Evolutionary conservation across 2,329 filamentous ascomycete species (phyloP).

Genomic region (Pleurostoma richardsiae): DNA sequence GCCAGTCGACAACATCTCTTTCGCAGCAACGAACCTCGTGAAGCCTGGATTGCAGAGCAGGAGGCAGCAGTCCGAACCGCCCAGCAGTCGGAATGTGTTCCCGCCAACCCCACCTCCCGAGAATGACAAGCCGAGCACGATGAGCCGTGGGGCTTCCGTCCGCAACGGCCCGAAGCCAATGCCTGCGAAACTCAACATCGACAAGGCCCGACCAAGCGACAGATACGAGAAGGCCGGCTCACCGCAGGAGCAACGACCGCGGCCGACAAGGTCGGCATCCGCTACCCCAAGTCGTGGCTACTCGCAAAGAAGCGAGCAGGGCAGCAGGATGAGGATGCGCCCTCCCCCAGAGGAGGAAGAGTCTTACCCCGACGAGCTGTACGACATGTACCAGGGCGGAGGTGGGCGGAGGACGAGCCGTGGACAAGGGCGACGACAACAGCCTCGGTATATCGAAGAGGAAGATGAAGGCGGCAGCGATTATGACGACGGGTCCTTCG

Average conservation of each 20-base stretch:
- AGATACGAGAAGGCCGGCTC: constrained; percentile 49
- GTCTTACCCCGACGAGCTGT: constrained; percentile 65
- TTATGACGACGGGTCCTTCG: constrained; percentile 64
- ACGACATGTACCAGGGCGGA: constrained; percentile 52
- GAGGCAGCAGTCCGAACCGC: constrained; percentile 81
- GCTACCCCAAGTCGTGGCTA: constrained; percentile 37
- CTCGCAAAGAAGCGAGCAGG: constrained; percentile 31
- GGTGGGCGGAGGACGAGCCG: constrained; percentile 22
- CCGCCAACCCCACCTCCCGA: constrained; percentile 98
- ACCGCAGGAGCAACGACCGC: constrained; percentile 34
- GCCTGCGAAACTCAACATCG: constrained; percentile 60
- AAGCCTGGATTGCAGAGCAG: constrained; percentile 77
- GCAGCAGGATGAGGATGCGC: constrained; percentile 14
- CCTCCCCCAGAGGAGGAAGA: constrained; percentile 52
- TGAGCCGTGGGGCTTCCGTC: constrained; percentile 55
- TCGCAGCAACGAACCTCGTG: constrained; percentile 87
- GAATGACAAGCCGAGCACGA: constrained; percentile 56
- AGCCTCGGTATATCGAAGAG: constrained; percentile 69
- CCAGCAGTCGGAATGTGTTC: constrained; percentile 74
- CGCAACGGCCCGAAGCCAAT: constrained; percentile 56
- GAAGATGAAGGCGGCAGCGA: constrained; percentile 73
- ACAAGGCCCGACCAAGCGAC: constrained; percentile 45
- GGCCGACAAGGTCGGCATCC: constrained; percentile 38
- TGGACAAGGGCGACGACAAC: constrained; percentile 32
- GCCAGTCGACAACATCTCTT: constrained; percentile 79